Evolutionary conservation across 129 eudicot genomes (phyloP).

Genomic region (Artemisia argyi): DNA sequence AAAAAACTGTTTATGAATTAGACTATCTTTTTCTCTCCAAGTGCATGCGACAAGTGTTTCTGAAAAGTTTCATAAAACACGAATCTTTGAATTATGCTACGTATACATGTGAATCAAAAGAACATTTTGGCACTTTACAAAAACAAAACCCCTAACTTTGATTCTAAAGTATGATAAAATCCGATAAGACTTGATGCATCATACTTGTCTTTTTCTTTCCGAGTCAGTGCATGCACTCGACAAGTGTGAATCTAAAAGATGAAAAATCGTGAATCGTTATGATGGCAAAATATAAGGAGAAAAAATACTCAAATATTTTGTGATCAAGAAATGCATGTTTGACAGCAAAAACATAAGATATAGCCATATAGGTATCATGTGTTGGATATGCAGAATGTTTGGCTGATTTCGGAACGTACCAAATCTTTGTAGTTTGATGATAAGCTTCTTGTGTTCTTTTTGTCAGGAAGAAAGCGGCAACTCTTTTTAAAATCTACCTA

Average conservation of each 20-base stretch:
- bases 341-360: constrained; percentile 14
- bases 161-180: neutral
- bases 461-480: constrained; percentile 13
- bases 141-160: neutral
- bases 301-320: too few species aligned
- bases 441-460: constrained; percentile 17
- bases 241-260: neutral
- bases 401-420: constrained; percentile 20
- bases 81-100: too few species aligned
- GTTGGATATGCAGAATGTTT: constrained; percentile 26
- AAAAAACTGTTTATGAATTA: too few species aligned
- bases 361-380: constrained; percentile 19
- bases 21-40: too few species aligned
- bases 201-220: neutral
- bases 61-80: too few species aligned
- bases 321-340: constrained; percentile 4
- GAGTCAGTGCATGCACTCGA: neutral
- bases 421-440: constrained; percentile 4
- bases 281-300: too few species aligned
- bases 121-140: too few species aligned
- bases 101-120: too few species aligned
- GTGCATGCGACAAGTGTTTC: too few species aligned
- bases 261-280: neutral
- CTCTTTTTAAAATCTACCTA: constrained; percentile 12
- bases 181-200: neutral